These are phyloP conservation scores for Hygrophorus russula DNA, from an alignment of 768 basidiomycete genomes.

Conservation along the genomic window DNA sequence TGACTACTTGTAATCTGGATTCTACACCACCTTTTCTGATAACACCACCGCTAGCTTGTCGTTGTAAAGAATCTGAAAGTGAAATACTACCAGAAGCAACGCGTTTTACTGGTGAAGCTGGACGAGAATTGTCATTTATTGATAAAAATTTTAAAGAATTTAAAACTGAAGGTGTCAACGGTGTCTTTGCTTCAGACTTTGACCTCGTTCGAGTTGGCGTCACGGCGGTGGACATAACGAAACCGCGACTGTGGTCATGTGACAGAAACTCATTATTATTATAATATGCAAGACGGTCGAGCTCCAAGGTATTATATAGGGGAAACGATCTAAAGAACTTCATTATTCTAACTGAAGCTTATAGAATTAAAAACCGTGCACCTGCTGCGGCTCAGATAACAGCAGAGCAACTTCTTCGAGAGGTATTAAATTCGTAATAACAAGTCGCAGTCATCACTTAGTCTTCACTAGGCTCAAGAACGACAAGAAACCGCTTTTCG, in stretches of 20 bases:
- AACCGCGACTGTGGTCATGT: too few species aligned
- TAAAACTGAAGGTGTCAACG: constrained; percentile 38
- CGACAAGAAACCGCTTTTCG: constrained; percentile 87
- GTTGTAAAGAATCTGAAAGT: constrained; percentile 41
- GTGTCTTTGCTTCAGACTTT: constrained; percentile 20
- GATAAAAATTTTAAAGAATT: constrained; percentile 34
- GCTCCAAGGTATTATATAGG: constrained; percentile 65
- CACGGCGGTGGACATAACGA: too few species aligned
- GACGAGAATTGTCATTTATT: constrained; percentile 35
- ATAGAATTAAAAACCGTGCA: constrained; percentile 85
- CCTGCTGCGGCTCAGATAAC: constrained; percentile 91
- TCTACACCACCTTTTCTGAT: constrained; percentile 72
- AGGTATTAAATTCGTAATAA: constrained; percentile 36
- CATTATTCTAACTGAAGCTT: too few species aligned
- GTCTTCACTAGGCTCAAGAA: constrained; percentile 72
- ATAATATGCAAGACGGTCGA: constrained; percentile 81
- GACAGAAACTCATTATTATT: too few species aligned
- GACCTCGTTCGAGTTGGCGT: constrained; percentile 13
- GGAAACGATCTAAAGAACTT: too few species aligned
- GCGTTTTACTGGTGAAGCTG: constrained; percentile 58
- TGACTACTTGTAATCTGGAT: constrained; percentile 66
- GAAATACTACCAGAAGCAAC: constrained; percentile 34
- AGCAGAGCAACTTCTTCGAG: constrained; percentile 93
- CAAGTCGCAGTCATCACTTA: not conserved
- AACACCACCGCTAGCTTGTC: constrained; percentile 56